Evolutionary conservation across 2,329 filamentous ascomycete genomes (phyloP), one percentile per base, ranked within the genome.

Genomic region (Trichoderma aggressivum): DNA sequence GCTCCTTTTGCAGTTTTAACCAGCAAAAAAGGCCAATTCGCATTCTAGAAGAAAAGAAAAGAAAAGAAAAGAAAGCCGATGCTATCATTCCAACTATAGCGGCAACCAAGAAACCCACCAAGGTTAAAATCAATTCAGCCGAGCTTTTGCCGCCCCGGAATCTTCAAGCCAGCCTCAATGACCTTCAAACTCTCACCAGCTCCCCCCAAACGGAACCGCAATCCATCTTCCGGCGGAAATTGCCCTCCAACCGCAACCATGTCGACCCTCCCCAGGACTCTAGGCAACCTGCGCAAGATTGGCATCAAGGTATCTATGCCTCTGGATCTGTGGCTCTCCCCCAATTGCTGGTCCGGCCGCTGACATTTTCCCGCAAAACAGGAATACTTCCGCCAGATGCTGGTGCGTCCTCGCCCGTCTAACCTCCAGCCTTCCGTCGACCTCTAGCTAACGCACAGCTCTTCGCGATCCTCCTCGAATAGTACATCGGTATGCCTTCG

Each of bases 361-460:
- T 71, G 36, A 63, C 58, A 69, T 68, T 60, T 43, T 71, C 55
- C 68, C 53, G 77, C 58, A 77, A 79, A 97, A 77, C 79, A 97
- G 94, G 92, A 97, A 82, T 96, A 91, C 87, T 92, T 90, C 84
- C 92, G 93, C 84, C 96, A 98, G 87, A 88, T 98, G 88, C 90
- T 95, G 85, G 93, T 97, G 93, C 84, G 92, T 86, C 79, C 11
- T 50, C 47, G 47, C 74, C 75, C 72, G 73, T 58, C 67, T 74
- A 71, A 67, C 74, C 72, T 59, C 50, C 7, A 36, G 21, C 50
- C 5, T 36, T 70, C 74, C 74, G 73, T 74, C 77, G 74, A 68
- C 74, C 73, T 73, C 3, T 75, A 75, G 73, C 73, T 70, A 72
- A 74, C 73, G 59, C 69, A 47, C 64, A 70, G 72, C 59, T 74